These are phyloP conservation scores for Leccinum aurantiacum DNA, from an alignment of 768 basidiomycete species.

Conservation along the genomic window DNA sequence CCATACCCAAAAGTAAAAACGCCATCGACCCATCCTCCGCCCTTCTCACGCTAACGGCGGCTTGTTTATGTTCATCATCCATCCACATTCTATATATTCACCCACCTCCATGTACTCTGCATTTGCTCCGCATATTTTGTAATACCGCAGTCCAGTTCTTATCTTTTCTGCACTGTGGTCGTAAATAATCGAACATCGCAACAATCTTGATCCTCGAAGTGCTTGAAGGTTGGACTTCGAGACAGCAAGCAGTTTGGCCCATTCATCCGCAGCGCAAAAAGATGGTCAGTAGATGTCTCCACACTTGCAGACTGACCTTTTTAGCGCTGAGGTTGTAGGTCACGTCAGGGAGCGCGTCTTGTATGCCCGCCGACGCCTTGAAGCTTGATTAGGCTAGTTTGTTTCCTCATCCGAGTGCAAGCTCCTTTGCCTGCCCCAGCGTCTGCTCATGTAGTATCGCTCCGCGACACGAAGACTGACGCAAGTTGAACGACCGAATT, in stretches of 20 bases:
- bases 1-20: slow-evolving; percentile 11
- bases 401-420: neutral
- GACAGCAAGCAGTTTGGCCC: neutral
- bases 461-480: slow-evolving; percentile 1
- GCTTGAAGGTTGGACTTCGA: neutral
- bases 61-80: slow-evolving; percentile 1
- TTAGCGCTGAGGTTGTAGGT: neutral
- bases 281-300: slow-evolving; percentile 9
- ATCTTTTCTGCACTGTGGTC: neutral
- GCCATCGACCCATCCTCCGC: neutral
- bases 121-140: slow-evolving; percentile 12
- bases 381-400: neutral
- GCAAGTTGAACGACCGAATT: neutral
- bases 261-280: slow-evolving; percentile 3
- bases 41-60: slow-evolving; percentile 6
- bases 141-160: neutral
- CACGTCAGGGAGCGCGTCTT: neutral
- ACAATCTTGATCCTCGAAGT: neutral
- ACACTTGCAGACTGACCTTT: neutral
- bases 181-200: slow-evolving; percentile 7
- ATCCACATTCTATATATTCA: slow-evolving; percentile 15
- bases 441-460: neutral
- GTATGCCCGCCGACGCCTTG: slow-evolving; percentile 1
- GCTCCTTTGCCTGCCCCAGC: neutral
- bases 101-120: neutral